phyloP scores from a whole-genome alignment of 495 filamentous ascomycete genomes.

The Glonium stellatum region DNA sequence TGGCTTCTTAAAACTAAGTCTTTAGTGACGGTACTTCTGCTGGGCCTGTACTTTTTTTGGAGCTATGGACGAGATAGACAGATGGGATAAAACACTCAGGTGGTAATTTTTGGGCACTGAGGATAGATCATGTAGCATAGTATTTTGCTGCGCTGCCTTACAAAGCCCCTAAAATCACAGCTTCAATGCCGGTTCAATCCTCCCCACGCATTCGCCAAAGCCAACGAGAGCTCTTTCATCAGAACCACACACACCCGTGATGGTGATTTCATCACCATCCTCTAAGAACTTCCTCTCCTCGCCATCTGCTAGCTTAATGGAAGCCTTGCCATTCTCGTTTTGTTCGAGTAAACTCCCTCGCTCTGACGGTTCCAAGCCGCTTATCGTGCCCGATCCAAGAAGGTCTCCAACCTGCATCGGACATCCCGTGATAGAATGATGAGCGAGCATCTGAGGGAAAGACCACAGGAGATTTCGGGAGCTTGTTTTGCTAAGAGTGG shows the following conservation, averaged over 20 bases:
- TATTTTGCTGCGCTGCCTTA: not conserved
- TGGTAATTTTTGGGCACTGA: too few species aligned
- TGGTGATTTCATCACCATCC: slow-evolving; percentile 73
- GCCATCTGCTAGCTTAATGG: slow-evolving; percentile 58
- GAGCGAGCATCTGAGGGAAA: slow-evolving; percentile 90
- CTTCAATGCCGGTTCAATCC: slow-evolving; percentile 33
- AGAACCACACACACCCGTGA: slow-evolving; percentile 59
- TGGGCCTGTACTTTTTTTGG: too few species aligned
- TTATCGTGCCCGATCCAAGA: slow-evolving; percentile 85
- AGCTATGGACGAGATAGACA: too few species aligned
- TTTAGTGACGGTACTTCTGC: too few species aligned
- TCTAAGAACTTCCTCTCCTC: slow-evolving; percentile 70
- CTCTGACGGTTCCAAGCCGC: slow-evolving; percentile 54
- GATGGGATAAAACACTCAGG: too few species aligned
- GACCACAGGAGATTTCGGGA: slow-evolving; percentile 76
- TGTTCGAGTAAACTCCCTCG: slow-evolving; percentile 78
- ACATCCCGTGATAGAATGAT: slow-evolving; percentile 84
- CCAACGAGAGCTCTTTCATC: slow-evolving; percentile 39
- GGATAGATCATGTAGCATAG: not conserved
- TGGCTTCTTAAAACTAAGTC: too few species aligned
- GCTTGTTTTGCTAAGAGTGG: slow-evolving; percentile 58
- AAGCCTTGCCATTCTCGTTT: slow-evolving; percentile 58
- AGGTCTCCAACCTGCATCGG: slow-evolving; percentile 75
- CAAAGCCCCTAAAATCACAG: slow-evolving; percentile 4
- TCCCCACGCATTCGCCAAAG: slow-evolving; percentile 39